phyloP scores from a whole-genome alignment of 768 basidiomycete species.

The Chiua virens region DNA sequence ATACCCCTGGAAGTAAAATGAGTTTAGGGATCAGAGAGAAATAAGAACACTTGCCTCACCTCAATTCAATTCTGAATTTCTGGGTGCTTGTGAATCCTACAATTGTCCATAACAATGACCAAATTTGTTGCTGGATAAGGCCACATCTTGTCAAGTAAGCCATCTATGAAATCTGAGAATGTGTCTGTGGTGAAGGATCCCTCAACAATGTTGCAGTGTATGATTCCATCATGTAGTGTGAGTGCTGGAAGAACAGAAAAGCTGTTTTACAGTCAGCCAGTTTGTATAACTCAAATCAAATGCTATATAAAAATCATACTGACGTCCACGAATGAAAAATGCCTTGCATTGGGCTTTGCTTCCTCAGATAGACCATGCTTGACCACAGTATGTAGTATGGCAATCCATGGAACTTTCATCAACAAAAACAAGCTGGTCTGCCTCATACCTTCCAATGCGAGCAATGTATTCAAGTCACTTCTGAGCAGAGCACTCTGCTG shows the following conservation, averaged over 20 bases:
- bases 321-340: too few species aligned
- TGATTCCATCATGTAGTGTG: not conserved
- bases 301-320: too few species aligned
- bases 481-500: too few species aligned
- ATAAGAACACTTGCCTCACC: not conserved
- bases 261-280: not conserved
- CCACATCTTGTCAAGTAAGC: not conserved
- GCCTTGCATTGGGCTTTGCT: too few species aligned
- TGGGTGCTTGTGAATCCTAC: conserved; percentile 3
- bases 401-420: too few species aligned
- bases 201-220: conserved; percentile 3
- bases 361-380: too few species aligned
- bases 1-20: not conserved
- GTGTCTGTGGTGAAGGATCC: not conserved
- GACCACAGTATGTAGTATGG: too few species aligned
- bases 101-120: conserved; percentile 5
- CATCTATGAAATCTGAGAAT: not conserved
- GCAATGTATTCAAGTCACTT: too few species aligned
- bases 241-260: conserved; percentile 4
- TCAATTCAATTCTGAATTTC: not conserved
- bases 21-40: too few species aligned
- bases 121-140: not conserved
- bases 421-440: too few species aligned
- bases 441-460: too few species aligned
- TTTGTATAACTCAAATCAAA: too few species aligned